phyloP scores from a whole-genome alignment of 345 rosid genomes.

The Rhodomyrtus tomentosa region DNA sequence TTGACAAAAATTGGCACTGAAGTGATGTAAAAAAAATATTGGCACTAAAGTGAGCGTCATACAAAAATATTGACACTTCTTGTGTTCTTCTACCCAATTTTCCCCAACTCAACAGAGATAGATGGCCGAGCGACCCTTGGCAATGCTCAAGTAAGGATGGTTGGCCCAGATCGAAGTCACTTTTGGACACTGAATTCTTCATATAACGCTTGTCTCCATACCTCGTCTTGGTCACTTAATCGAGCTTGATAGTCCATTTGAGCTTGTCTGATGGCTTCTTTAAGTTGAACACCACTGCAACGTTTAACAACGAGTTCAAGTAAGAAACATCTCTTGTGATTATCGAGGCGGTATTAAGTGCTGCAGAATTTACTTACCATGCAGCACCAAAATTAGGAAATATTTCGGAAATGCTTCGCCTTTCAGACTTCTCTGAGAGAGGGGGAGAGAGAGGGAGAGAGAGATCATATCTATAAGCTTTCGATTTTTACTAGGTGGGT shows the following conservation, averaged over 20 bases:
- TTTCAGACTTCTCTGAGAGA: conserved; percentile 35
- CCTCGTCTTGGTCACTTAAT: conserved; percentile 31
- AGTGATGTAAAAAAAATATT: no score
- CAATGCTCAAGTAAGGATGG: background rate
- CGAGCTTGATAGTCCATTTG: conserved; percentile 30
- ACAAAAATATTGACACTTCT: no score
- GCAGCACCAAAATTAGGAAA: conserved; percentile 47
- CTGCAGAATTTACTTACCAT: conserved; percentile 17
- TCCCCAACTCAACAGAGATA: background rate
- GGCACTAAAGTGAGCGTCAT: no score
- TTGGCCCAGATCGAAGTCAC: background rate
- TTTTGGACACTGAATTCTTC: background rate
- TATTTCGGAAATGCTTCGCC: conserved; percentile 36
- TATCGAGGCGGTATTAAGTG: background rate
- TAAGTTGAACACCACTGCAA: conserved; percentile 42
- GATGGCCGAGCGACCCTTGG: background rate
- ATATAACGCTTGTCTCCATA: background rate
- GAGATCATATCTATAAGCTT: background rate
- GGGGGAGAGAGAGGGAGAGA: background rate
- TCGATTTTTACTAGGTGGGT: background rate
- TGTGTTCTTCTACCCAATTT: no score
- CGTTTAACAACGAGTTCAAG: background rate
- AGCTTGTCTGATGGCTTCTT: conserved; percentile 33
- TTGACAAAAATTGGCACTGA: no score
- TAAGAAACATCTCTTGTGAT: background rate